Evolutionary conservation across 257 asterid species (phyloP).

Genomic region (Lithospermum erythrorhizon): DNA sequence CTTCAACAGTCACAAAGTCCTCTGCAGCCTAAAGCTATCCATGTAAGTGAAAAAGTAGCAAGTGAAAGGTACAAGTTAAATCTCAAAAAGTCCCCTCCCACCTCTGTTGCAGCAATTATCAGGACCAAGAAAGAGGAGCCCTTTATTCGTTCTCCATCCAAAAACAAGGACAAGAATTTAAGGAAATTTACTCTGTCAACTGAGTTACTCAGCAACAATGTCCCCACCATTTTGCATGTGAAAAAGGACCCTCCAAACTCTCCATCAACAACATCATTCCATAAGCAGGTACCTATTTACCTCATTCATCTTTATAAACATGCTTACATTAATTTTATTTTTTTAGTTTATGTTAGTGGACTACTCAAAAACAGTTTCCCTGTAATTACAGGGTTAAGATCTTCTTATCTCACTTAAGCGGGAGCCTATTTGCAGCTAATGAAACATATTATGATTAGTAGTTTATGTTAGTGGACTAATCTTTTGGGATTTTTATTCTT

Average conservation of each 20-base stretch:
- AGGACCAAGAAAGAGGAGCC: constrained; percentile 45
- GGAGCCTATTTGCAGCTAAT: too few species aligned
- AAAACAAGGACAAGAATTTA: constrained; percentile 26
- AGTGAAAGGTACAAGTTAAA: constrained; percentile 15
- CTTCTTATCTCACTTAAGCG: too few species aligned
- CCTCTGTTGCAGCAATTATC: constrained; percentile 17
- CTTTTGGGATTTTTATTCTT: neutral
- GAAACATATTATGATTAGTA: too few species aligned
- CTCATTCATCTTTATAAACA: neutral
- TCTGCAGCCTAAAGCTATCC: constrained; percentile 5
- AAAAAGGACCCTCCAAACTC: constrained; percentile 48
- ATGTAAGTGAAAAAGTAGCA: constrained; percentile 13
- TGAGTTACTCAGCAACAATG: constrained; percentile 33
- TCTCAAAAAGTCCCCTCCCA: constrained; percentile 19
- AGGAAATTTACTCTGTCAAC: constrained; percentile 43
- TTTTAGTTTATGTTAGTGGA: neutral
- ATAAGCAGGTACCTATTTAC: constrained; percentile 43
- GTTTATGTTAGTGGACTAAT: too few species aligned
- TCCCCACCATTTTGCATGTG: constrained; percentile 47
- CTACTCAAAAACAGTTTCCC: too few species aligned
- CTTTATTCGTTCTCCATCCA: constrained; percentile 30
- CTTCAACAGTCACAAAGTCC: constrained; percentile 2
- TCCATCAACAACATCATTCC: constrained; percentile 42
- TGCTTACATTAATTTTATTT: neutral
- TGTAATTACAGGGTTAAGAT: too few species aligned